phyloP scores from a whole-genome alignment of 2,329 filamentous ascomycete genomes.

The Colletotrichum lupini region DNA sequence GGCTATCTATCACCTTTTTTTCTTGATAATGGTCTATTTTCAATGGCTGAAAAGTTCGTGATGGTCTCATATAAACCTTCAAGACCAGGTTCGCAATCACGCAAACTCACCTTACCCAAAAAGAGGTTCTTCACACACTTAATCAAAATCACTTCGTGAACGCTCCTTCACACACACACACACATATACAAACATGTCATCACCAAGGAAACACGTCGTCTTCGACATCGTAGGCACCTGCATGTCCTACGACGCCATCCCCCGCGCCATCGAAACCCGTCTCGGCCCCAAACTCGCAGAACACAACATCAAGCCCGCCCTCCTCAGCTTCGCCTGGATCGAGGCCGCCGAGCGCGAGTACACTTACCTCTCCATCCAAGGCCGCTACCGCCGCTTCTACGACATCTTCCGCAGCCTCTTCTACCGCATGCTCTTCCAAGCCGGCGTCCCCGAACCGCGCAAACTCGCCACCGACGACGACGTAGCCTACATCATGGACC shows the following conservation, averaged over 20 bases:
- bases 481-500: conserved; percentile 49
- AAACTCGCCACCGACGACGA: conserved; percentile 55
- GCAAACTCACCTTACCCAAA: not conserved
- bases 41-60: not conserved
- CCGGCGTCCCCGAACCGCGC: conserved; percentile 55
- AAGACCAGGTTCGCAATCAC: not conserved
- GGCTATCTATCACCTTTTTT: not conserved
- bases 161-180: not conserved
- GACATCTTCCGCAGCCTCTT: conserved; percentile 56
- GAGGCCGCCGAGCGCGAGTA: conserved; percentile 60
- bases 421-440: conserved; percentile 58
- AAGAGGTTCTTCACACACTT: too few species aligned
- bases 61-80: not conserved
- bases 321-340: conserved; percentile 59
- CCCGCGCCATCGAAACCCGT: conserved; percentile 50
- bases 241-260: conserved; percentile 57
- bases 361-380: conserved; percentile 58
- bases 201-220: conserved; percentile 53
- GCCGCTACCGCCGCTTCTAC: conserved; percentile 54
- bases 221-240: conserved; percentile 65
- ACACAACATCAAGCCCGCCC: conserved; percentile 51
- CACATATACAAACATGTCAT: not conserved
- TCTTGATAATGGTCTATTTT: not conserved
- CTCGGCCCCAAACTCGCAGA: conserved; percentile 53
- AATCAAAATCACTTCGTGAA: not conserved